These are phyloP conservation scores for Hymenoscyphus infarciens DNA, from an alignment of 2,329 filamentous ascomycete genomes.

Conservation along the genomic window DNA sequence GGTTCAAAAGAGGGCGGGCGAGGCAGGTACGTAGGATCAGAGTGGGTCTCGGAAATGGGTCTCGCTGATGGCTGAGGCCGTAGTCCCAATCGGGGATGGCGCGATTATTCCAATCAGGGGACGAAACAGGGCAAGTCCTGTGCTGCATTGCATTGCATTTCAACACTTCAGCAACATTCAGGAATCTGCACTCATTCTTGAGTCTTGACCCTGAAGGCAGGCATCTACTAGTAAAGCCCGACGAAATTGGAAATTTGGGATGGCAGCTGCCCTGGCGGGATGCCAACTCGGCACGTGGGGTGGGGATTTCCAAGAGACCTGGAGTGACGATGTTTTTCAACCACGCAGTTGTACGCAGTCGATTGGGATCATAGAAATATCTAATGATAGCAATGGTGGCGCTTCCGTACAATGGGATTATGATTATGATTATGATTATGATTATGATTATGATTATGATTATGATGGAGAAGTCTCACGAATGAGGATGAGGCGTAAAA, in stretches of 20 bases:
- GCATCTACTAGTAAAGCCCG: not conserved
- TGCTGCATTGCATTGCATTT: not conserved
- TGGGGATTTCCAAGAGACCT: not conserved
- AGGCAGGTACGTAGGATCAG: not conserved
- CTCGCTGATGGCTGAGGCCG: not conserved
- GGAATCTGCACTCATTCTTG: too few relatives aligned
- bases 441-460: too few relatives aligned
- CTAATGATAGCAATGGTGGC: conserved; percentile 3
- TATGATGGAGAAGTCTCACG: not conserved
- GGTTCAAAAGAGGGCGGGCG: conserved; percentile 1
- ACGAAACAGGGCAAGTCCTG: not conserved
- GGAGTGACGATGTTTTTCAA: not conserved
- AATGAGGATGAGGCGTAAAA: conserved; percentile 1
- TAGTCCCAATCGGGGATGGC: not conserved
- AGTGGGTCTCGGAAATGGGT: not conserved
- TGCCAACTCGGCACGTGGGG: too few relatives aligned
- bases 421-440: too few relatives aligned
- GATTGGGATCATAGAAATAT: not conserved
- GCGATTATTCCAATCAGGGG: not conserved
- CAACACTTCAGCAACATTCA: not conserved
- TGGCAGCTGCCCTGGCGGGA: not conserved
- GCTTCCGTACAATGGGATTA: not conserved
- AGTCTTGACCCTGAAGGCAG: not conserved
- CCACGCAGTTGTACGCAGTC: not conserved
- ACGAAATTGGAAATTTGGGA: not conserved